A percentile compares a stretch with the other conserved stretches of the same genome.
phyloP scores from a whole-genome alignment of 805 yeast species.

The Myxozyma geophila region DNA sequence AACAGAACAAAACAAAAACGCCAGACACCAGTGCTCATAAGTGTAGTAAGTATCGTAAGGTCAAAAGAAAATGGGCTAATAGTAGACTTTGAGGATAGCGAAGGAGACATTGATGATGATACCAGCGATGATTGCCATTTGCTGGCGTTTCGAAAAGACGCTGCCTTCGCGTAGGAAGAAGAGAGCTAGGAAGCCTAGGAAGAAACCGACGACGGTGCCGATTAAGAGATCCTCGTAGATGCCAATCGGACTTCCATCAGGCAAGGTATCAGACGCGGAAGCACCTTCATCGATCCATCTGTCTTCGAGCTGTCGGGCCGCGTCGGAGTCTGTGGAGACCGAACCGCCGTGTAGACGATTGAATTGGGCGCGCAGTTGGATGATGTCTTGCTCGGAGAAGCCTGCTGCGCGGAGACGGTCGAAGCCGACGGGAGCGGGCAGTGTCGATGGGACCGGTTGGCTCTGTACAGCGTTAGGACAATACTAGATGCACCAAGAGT shows the following conservation, averaged over 20 bases:
- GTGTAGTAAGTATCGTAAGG: too few relatives aligned
- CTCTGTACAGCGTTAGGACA: conserved; percentile 38
- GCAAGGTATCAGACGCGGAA: conserved; percentile 35
- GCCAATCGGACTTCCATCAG: conserved; percentile 48
- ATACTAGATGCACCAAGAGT: not conserved
- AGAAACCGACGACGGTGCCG: conserved; percentile 74
- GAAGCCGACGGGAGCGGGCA: conserved; percentile 79
- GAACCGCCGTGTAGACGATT: conserved; percentile 54
- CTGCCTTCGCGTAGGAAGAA: conserved; percentile 62
- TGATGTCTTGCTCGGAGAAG: conserved; percentile 76
- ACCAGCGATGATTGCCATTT: conserved; percentile 74
- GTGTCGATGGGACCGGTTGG: conserved; percentile 57
- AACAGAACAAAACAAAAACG: too few relatives aligned
- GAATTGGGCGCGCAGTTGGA: conserved; percentile 74
- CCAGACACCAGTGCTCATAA: too few relatives aligned
- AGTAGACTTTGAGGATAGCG: conserved; percentile 58
- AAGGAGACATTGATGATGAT: conserved; percentile 68
- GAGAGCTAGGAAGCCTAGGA: conserved; percentile 72
- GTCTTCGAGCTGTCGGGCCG: conserved; percentile 47
- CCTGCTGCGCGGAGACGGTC: conserved; percentile 85
- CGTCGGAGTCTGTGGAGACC: conserved; percentile 56
- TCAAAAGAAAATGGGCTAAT: not conserved
- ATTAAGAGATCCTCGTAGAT: conserved; percentile 67
- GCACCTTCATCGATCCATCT: conserved; percentile 43
- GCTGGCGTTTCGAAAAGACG: conserved; percentile 62